Percentiles rank a stretch among this genome's conserved stretches.
phyloP scores from a whole-genome alignment of 2,329 filamentous ascomycete genomes.

The Fusarium sororula region DNA sequence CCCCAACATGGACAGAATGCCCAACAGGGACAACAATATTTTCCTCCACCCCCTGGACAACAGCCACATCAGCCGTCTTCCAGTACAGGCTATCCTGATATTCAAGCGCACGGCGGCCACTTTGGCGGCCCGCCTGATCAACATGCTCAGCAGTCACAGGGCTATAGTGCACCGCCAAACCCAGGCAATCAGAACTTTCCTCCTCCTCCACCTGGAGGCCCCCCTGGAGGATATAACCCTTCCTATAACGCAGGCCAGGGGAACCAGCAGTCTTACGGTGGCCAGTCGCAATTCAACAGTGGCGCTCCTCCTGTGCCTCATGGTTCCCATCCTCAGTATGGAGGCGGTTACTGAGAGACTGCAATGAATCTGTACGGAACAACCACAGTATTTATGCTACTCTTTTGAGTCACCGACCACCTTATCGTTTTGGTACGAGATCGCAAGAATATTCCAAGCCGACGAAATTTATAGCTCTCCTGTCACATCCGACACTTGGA shows the following conservation, averaged over 20 bases:
- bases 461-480: constrained; percentile 19
- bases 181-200: constrained; percentile 35
- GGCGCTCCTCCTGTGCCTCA: constrained; percentile 42
- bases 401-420: neutral
- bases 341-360: constrained; percentile 36
- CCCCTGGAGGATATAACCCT: constrained; percentile 42
- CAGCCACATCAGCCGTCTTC: constrained; percentile 34
- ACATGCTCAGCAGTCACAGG: constrained; percentile 36
- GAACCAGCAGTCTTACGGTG: constrained; percentile 44
- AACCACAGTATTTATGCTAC: constrained; percentile 1
- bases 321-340: constrained; percentile 47
- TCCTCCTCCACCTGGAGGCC: constrained; percentile 35
- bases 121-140: constrained; percentile 35
- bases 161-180: constrained; percentile 32
- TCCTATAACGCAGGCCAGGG: constrained; percentile 42
- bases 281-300: constrained; percentile 41
- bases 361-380: neutral
- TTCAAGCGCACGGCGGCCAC: constrained; percentile 31
- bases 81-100: constrained; percentile 35
- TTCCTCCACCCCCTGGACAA: constrained; percentile 35
- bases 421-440: constrained; percentile 11
- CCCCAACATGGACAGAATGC: constrained; percentile 31
- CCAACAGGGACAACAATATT: constrained; percentile 32
- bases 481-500: constrained; percentile 16
- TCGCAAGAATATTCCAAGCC: constrained; percentile 19